Conservation (phyloP, 805 yeast genomes). For the Geotrichum ghanense region DNA sequence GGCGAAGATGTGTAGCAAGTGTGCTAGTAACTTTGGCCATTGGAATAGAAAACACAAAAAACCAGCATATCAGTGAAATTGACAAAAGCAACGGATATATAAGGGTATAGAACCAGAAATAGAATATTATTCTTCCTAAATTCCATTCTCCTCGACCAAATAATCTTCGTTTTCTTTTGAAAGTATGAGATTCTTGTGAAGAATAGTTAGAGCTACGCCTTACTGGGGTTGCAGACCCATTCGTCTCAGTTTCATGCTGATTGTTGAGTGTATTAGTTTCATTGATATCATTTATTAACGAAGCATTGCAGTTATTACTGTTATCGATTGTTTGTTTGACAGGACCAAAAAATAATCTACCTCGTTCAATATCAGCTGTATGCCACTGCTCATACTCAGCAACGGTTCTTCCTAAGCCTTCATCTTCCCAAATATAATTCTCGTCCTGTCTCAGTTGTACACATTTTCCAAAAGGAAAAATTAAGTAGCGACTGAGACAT, state of each 20-base stretch:
- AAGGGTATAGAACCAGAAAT: conserved; percentile 52
- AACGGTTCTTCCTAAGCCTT: conserved; percentile 74
- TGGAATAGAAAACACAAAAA: conserved; percentile 80
- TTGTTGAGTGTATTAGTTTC: neutral
- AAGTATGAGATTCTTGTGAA: conserved; percentile 6
- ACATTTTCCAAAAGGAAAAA: conserved; percentile 83
- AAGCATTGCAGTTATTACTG: conserved; percentile 1
- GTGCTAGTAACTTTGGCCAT: conserved; percentile 73
- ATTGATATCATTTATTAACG: neutral
- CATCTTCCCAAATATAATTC: conserved; percentile 76
- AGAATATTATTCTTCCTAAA: conserved; percentile 68
- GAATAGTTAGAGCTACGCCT: conserved; percentile 2
- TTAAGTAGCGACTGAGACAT: conserved; percentile 57
- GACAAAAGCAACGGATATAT: conserved; percentile 54
- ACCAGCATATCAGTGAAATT: conserved; percentile 60
- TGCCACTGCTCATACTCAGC: conserved; percentile 88
- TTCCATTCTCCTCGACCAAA: conserved; percentile 95
- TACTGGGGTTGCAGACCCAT: neutral
- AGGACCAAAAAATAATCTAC: conserved; percentile 72
- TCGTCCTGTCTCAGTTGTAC: conserved; percentile 70
- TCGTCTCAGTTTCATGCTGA: neutral
- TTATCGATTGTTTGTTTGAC: conserved; percentile 23
- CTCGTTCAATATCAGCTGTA: conserved; percentile 55
- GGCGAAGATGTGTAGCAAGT: conserved; percentile 64
- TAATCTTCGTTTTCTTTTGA: conserved; percentile 31